Evolutionary conservation across 495 filamentous ascomycete genomes (phyloP).

Genomic region (Lindgomyces ingoldianus): DNA sequence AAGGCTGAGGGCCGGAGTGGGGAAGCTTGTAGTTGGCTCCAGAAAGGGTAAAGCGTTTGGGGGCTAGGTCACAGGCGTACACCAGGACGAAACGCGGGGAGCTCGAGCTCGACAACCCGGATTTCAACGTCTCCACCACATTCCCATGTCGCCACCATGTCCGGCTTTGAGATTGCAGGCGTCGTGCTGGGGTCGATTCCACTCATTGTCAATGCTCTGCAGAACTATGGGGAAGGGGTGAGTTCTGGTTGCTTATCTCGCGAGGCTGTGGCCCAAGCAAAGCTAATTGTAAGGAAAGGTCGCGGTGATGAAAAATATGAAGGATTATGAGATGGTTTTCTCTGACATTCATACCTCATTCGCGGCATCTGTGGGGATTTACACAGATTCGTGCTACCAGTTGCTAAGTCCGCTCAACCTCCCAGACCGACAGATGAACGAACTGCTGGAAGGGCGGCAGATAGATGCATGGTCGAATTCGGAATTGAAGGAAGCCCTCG

Average conservation of each 20-base stretch:
- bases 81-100: too few species aligned
- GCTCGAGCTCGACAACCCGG: too few species aligned
- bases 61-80: too few species aligned
- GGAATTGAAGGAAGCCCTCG: conserved; percentile 29
- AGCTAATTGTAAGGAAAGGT: conserved; percentile 9
- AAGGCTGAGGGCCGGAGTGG: too few species aligned
- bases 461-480: conserved; percentile 33
- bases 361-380: conserved; percentile 10
- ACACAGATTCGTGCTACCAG: conserved; percentile 25
- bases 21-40: too few species aligned
- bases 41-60: too few species aligned
- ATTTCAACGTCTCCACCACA: not conserved
- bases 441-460: conserved; percentile 31
- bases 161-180: conserved; percentile 20
- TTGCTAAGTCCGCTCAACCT: conserved; percentile 37
- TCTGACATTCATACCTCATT: conserved; percentile 15
- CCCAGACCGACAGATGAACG: conserved; percentile 15
- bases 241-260: not conserved
- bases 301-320: conserved; percentile 19
- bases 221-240: conserved; percentile 22
- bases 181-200: conserved; percentile 20
- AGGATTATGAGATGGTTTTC: conserved; percentile 17
- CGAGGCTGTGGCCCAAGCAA: too few species aligned
- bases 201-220: conserved; percentile 14
- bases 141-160: conserved; percentile 2